Percentiles rank a stretch among this genome's conserved stretches.
These are phyloP conservation scores for Polychytrium aggregatum DNA, from an alignment of 192 early-diverging fungal species.

Conservation along the genomic window DNA sequence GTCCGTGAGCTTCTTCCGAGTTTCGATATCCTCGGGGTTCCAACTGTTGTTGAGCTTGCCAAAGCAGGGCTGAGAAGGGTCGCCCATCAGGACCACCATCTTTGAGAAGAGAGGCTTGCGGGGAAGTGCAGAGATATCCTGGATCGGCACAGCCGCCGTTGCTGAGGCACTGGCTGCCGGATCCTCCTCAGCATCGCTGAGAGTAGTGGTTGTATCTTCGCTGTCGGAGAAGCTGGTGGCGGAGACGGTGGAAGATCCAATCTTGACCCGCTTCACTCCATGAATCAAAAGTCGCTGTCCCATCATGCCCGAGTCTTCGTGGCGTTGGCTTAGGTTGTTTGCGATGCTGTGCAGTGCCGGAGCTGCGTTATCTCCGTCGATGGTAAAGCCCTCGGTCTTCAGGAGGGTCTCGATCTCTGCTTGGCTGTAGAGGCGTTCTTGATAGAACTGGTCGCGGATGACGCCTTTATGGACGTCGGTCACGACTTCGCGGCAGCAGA, in stretches of 20 bases:
- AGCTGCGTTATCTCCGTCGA: not conserved
- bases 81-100: constrained; percentile 29
- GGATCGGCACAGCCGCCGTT: no score
- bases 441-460: constrained; percentile 56
- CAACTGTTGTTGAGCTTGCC: constrained; percentile 48
- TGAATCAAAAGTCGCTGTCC: constrained; percentile 29
- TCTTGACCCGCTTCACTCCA: no score
- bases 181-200: no score
- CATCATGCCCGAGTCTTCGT: constrained; percentile 61
- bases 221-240: no score
- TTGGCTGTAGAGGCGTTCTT: constrained; percentile 40
- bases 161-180: no score
- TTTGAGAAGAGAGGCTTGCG: no score
- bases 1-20: constrained; percentile 25
- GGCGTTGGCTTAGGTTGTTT: constrained; percentile 43
- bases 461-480: constrained; percentile 37
- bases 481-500: constrained; percentile 46
- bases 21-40: constrained; percentile 42
- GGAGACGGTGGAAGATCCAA: no score
- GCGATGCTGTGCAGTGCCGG: constrained; percentile 17
- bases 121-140: no score
- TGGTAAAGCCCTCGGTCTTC: constrained; percentile 13
- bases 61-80: constrained; percentile 30
- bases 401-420: constrained; percentile 32
- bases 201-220: not conserved